Base-by-base conservation (phyloP, 2,329 filamentous ascomycete species). In the Teratosphaeria pseudoeucalypti region DNA sequence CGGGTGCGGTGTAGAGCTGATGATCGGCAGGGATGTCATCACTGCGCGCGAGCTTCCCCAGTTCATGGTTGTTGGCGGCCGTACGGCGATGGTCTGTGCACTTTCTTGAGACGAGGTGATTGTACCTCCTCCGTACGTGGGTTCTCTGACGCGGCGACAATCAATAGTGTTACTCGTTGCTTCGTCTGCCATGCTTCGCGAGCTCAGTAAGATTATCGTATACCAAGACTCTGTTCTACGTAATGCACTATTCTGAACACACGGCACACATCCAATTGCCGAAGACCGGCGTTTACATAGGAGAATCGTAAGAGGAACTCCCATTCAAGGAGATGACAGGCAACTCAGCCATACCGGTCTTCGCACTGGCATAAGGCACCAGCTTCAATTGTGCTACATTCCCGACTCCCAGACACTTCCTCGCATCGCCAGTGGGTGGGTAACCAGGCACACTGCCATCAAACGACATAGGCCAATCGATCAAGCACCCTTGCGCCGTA, bases 321-420 rank as follows among this genome's bases (percentile, higher is more conserved):
- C 43, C 10, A 12, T 37, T 32, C 47, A 63, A 49, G 43, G 57
- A 54, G 56, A 70, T 62, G 1, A 66, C 65, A n/a, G 73, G 71
- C 58, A 76, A 64, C 62, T 75, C 72, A 29, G 66, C 67, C 66
- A 76, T 69, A 64, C 72, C 67, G 55, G 73, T 57, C 67, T 75
- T 74, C 60, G 72, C 68, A 56, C 66, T 67, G 9, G 68, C 74
- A 64, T 71, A 72, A 14, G 74, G 73, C 59, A 71, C 70, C 55
- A 76, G 60, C 62, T 64, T 68, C 34, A 71, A 66, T 57, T 65
- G 62, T 19, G 57, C 58, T 39, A 55, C 58, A 9, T 60, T 62
- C 2, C 65, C 66, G 5, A 60, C 63, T 2, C 64, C 66, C 34
- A 67, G 54, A 61, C 71, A 74, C 55, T 63, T 67, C 61, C 66